These are phyloP conservation scores for Hortiboletus flavorubellus DNA, from an alignment of 768 basidiomycete species.

Conservation along the genomic window DNA sequence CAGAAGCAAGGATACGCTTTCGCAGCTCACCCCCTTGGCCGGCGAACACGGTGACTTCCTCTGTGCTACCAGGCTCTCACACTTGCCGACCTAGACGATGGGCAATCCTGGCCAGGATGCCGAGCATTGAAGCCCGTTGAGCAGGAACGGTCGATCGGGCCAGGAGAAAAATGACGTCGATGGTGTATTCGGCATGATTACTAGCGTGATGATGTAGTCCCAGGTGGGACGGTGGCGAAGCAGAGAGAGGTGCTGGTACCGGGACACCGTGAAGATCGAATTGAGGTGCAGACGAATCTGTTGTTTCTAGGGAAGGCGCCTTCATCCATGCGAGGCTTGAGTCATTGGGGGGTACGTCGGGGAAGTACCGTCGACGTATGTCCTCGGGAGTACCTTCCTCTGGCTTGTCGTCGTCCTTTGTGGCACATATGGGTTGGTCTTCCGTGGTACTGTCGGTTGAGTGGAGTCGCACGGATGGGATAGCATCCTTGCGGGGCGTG, in stretches of 20 bases:
- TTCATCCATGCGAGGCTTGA: conserved; percentile 82
- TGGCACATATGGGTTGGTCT: neutral
- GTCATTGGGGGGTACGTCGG: conserved; percentile 61
- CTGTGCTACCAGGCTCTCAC: neutral
- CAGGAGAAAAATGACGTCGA: conserved; percentile 80
- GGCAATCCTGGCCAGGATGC: conserved; percentile 61
- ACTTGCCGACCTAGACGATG: conserved; percentile 28
- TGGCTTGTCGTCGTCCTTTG: conserved; percentile 27
- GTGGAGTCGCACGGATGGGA: conserved; percentile 11
- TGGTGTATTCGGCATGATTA: conserved; percentile 78
- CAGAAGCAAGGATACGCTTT: conserved; percentile 62
- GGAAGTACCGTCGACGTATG: conserved; percentile 83
- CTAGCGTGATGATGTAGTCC: conserved; percentile 90
- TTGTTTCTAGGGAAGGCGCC: conserved; percentile 10
- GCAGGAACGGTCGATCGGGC: conserved; percentile 78
- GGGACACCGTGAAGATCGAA: conserved; percentile 77
- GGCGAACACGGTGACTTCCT: conserved; percentile 9
- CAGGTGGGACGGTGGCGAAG: conserved; percentile 72
- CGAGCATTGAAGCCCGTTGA: conserved; percentile 80
- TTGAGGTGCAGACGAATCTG: conserved; percentile 39
- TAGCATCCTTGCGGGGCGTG: conserved; percentile 30
- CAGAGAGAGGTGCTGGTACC: conserved; percentile 53
- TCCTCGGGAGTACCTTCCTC: conserved; percentile 79
- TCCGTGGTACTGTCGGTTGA: neutral
- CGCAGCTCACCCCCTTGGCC: conserved; percentile 44